Evolutionary conservation across 106 monocot species (phyloP).

Genomic region (Phalaenopsis equestris): DNA sequence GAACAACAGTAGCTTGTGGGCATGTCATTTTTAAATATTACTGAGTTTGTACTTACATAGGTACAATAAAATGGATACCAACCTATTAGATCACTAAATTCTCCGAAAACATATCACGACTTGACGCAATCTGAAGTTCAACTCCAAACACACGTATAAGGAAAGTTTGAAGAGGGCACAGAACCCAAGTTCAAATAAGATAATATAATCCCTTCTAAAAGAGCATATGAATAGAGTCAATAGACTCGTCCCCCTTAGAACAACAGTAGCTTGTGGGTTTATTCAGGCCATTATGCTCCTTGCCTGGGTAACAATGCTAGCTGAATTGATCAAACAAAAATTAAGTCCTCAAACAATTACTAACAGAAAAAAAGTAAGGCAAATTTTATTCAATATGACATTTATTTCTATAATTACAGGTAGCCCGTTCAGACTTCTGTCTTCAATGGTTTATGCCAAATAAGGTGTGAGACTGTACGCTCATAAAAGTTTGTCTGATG

Average conservation of each 20-base stretch:
- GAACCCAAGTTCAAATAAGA: not conserved
- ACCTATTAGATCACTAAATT: not conserved
- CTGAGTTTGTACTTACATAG: not conserved
- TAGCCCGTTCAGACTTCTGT: too few relatives aligned
- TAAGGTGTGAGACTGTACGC: too few relatives aligned
- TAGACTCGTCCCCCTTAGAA: not conserved
- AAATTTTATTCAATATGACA: not conserved
- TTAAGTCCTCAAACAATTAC: not conserved
- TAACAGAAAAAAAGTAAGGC: not conserved
- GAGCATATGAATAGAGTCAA: not conserved
- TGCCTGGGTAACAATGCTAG: not conserved
- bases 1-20: not conserved
- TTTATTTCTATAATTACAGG: too few relatives aligned
- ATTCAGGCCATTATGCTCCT: not conserved
- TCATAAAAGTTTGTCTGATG: too few relatives aligned
- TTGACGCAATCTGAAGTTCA: not conserved
- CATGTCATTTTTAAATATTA: not conserved
- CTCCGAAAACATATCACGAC: not conserved
- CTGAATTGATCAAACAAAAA: not conserved
- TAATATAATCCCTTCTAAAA: not conserved
- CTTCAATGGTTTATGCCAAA: too few relatives aligned
- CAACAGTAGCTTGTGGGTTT: not conserved
- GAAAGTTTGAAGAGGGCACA: not conserved
- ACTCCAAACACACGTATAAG: not conserved
- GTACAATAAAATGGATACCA: not conserved